Base-by-base conservation (phyloP, 352 stramenopile species). In the Phytophthora brassicae region DNA sequence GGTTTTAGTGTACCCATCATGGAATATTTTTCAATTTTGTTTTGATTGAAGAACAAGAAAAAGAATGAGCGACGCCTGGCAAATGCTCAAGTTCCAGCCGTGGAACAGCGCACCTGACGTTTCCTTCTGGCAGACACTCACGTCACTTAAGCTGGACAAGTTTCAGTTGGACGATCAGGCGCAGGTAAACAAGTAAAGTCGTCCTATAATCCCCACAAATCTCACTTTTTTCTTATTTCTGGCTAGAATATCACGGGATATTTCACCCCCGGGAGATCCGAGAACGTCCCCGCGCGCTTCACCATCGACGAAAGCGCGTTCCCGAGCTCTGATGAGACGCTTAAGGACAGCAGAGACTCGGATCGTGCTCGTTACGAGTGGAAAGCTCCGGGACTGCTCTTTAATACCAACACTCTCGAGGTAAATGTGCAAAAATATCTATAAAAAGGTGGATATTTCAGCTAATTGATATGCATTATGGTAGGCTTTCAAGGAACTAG, bases 321-420 rank as follows among this genome's bases (percentile, higher is more conserved):
- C 56, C 53, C 53, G 0, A 50, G 13, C 3, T 31, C 28, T 0
- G 35, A 67, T 6, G 60, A 29, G 7, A 23, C 33, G 28, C 35
- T 62, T 24, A 58, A 42, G 4, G 28, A 28, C 13, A 43, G 22
- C 31, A 46, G 75, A 13, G 55, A 70, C 12, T 53, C 55, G 6
- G 80, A 92, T 45, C 79, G 84, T 33, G 71, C 68, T 52, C 79
- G 84, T 2, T 91, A 93, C 60, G 84, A 95, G 56, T 96, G 84
- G 86, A 67, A 70, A 51, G 81, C 82, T 4, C 77, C 77, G 8
- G 89, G 89, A 16, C 35, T 80, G 20, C 63, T 97, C 0, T 65
- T 79, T 58, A 96, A 96, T 59, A 91, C 84, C 13, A 97, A 97
- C 59, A 96, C 90, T 19, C 60, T 96, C 6, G 86, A 97, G 70